Conservation (phyloP, 2,329 filamentous ascomycete species). For the Alternaria ventricosa region DNA sequence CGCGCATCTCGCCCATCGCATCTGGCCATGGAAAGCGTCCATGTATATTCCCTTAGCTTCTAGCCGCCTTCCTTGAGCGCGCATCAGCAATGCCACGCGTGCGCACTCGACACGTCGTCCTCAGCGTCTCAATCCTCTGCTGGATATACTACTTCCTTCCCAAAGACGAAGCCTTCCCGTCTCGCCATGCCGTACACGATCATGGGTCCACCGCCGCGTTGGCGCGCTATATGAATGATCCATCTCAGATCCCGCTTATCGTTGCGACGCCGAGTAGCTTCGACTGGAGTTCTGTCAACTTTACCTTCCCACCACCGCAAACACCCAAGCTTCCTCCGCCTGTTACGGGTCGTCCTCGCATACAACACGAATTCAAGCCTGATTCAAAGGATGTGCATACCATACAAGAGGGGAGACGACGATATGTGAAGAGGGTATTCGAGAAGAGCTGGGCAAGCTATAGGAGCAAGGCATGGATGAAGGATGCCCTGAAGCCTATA, state of each 20-base stretch:
- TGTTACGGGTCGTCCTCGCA: constrained; percentile 38
- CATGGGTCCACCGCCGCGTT: constrained; percentile 29
- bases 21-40: constrained; percentile 15
- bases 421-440: constrained; percentile 46
- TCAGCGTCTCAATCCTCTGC: constrained; percentile 34
- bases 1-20: background rate
- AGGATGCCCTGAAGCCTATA: constrained; percentile 55
- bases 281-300: constrained; percentile 39
- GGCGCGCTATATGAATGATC: constrained; percentile 44
- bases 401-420: constrained; percentile 33
- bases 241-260: constrained; percentile 27
- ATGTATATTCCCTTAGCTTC: background rate
- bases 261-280: constrained; percentile 36
- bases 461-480: constrained; percentile 53
- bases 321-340: constrained; percentile 37
- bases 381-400: constrained; percentile 26
- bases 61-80: constrained; percentile 9
- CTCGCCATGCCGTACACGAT: constrained; percentile 3
- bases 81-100: constrained; percentile 34
- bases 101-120: constrained; percentile 34
- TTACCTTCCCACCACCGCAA: constrained; percentile 35
- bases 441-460: constrained; percentile 54
- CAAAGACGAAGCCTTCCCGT: constrained; percentile 10
- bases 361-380: constrained; percentile 38
- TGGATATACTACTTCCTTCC: constrained; percentile 39